Evolutionary conservation across 139 green algal genomes (phyloP), one percentile per base, ranked within the genome.

Genomic region (Penium margaritaceum): DNA sequence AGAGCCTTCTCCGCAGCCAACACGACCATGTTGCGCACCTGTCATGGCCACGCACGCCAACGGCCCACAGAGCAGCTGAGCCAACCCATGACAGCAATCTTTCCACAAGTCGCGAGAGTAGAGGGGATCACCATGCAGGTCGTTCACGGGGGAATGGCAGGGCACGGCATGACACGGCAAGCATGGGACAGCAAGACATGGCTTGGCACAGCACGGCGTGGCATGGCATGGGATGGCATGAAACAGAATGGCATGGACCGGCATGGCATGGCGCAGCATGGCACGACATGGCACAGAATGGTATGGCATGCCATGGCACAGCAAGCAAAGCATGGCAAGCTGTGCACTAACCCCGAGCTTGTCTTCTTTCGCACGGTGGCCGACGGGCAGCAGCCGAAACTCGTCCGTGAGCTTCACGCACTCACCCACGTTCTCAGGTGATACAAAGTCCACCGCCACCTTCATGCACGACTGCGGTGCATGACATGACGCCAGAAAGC

Each of bases 361-460:
- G 62, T 84, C 78, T 24, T 84, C 78, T 35, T 83, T 83, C 21
- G 39, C 36, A 15, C 32, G 33, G 68, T 84, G 77, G 27, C 27
- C 39, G 24, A 35, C 34, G 0, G 75, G 75, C 35, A 83, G 71
- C 29, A 21, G 15, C 37, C 77, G 75, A 21, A 76, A 67, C 9
- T 82, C 29, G 17, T 1, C 41, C 0, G 63, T 67, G 29, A 83
- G 35, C 1, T 39, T 34, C n/a, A 82, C 1, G 62, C 71, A 76
- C 39, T 74, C 24, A 17, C 21, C 21, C 29, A 67, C 70, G 38
- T 17, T 83, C 71, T 95, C 86, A 3, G 90, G 88, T 12, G 77
- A 86, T 41, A 95, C 87, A 80, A 95, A 95, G 84, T 95, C 90
- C 15, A 95, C 17, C 7, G 81, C 65, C 44, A 89, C 78, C 81